Evolutionary conservation across 768 basidiomycete species (phyloP).

Genomic region (Trametes villosa): DNA sequence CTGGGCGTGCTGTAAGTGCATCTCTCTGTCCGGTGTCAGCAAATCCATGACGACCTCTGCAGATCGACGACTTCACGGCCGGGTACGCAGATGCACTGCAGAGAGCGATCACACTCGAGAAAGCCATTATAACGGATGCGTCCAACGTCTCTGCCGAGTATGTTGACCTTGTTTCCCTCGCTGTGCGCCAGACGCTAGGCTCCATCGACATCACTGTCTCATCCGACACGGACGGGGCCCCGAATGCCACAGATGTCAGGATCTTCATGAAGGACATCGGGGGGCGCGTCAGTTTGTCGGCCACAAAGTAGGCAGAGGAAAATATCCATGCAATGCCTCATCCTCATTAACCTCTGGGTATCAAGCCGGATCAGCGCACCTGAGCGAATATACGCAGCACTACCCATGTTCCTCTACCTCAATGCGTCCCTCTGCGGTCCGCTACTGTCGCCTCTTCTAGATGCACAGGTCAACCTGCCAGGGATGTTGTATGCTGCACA

Average conservation of each 20-base stretch:
- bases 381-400: slow-evolving; percentile 37
- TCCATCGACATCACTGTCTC: slow-evolving; percentile 33
- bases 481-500: slow-evolving; percentile 29
- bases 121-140: slow-evolving; percentile 27
- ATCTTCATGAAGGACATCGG: slow-evolving; percentile 23
- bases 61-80: slow-evolving; percentile 26
- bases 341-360: no score
- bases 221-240: slow-evolving; percentile 13
- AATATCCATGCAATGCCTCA: no score
- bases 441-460: slow-evolving; percentile 33
- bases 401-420: slow-evolving; percentile 35
- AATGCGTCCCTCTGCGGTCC: slow-evolving; percentile 34
- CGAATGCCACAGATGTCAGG: slow-evolving; percentile 33
- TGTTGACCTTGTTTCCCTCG: slow-evolving; percentile 31
- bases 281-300: not conserved
- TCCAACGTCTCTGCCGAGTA: slow-evolving; percentile 26
- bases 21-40: not conserved
- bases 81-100: slow-evolving; percentile 24
- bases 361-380: slow-evolving; percentile 35
- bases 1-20: not conserved
- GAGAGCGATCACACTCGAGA: slow-evolving; percentile 28
- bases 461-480: slow-evolving; percentile 28
- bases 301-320: not conserved
- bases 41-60: not conserved
- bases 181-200: slow-evolving; percentile 32